These are phyloP conservation scores for Yamadazyma spencermartinsiae DNA, from an alignment of 1,139 yeast species.

Conservation along the genomic window DNA sequence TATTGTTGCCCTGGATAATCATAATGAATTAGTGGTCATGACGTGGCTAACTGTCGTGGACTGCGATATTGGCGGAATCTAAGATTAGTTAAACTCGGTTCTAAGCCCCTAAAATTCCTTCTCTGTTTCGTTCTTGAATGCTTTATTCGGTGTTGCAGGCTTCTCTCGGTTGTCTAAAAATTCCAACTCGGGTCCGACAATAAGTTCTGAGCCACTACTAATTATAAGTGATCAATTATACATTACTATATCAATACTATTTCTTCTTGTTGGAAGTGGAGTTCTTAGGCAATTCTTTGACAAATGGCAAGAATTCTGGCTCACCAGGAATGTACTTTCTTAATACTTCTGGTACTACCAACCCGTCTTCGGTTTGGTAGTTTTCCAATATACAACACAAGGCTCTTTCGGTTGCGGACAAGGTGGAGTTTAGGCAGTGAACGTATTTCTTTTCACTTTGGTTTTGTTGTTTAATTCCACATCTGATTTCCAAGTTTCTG, in stretches of 20 bases:
- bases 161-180: no score
- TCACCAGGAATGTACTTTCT: slow-evolving; percentile 97
- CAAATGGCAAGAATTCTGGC: slow-evolving; percentile 92
- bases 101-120: no score
- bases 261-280: slow-evolving; percentile 80
- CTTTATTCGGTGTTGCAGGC: no score
- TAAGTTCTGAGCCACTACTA: no score
- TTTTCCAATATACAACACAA: slow-evolving; percentile 95
- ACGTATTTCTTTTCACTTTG: slow-evolving; percentile 97
- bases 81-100: no score
- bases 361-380: slow-evolving; percentile 96
- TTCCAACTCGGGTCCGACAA: background rate
- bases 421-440: slow-evolving; percentile 95
- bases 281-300: slow-evolving; percentile 91
- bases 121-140: no score
- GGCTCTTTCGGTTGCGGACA: slow-evolving; percentile 98
- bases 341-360: slow-evolving; percentile 90
- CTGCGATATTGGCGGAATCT: no score
- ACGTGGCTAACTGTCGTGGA: no score
- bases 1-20: no score
- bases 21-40: no score
- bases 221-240: no score
- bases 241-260: background rate
- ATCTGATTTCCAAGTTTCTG: slow-evolving; percentile 96
- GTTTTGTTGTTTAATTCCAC: slow-evolving; percentile 95